phyloP scores from a whole-genome alignment of 2,329 filamentous ascomycete genomes.

The Diaporthe eres region DNA sequence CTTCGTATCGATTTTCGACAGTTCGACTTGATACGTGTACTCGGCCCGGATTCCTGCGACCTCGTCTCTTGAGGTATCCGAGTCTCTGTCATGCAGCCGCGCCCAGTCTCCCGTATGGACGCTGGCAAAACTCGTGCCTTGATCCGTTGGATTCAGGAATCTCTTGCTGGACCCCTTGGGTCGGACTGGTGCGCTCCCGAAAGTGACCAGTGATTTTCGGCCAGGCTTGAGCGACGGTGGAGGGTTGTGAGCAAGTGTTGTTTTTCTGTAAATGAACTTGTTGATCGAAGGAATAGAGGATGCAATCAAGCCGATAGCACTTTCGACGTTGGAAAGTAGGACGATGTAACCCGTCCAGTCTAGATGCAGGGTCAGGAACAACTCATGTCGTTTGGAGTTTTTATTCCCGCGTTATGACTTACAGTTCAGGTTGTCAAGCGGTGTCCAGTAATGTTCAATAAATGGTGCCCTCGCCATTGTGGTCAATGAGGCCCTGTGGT shows the following conservation, averaged over 20 bases:
- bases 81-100: conserved; percentile 26
- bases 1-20: conserved; percentile 21
- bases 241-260: neutral
- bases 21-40: conserved; percentile 27
- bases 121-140: conserved; percentile 33
- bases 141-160: conserved; percentile 33
- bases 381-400: neutral
- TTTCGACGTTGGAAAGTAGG: conserved; percentile 46
- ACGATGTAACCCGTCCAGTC: conserved; percentile 46
- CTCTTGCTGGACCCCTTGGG: conserved; percentile 10
- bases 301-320: conserved; percentile 39
- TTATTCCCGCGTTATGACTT: conserved; percentile 6
- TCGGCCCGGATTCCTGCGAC: conserved; percentile 24
- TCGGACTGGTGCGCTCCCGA: conserved; percentile 31
- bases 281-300: conserved; percentile 39
- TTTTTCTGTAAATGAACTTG: conserved; percentile 21
- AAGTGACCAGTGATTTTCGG: conserved; percentile 31
- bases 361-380: conserved; percentile 4
- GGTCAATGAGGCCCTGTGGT: conserved; percentile 44
- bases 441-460: conserved; percentile 44
- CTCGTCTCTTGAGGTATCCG: conserved; percentile 26
- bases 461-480: conserved; percentile 46
- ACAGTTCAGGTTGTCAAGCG: conserved; percentile 45
- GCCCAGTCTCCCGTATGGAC: conserved; percentile 30
- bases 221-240: neutral